Evolutionary conservation across 2,329 filamentous ascomycete species (phyloP), one percentile per base, ranked within the genome.

Genomic region (Emmonsiellopsis sp.): DNA sequence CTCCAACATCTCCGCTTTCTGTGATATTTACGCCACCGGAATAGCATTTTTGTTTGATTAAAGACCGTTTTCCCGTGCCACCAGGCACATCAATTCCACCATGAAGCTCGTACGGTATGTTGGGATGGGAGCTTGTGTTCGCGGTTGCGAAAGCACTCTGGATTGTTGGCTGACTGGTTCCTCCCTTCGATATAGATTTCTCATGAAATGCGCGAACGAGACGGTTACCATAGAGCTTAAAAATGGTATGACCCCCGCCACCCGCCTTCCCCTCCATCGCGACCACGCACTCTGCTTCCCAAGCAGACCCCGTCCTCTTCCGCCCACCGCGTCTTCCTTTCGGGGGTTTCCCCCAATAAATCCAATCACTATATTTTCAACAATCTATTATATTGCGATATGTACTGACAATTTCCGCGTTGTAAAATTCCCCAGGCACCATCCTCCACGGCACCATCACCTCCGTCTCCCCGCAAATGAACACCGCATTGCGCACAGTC

Each of bases 161-260:
- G 46, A 40, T n/a, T n/a, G 35, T 47, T 30, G 35, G 35, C 52
- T 46, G 8, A 49, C 34, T 16, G 15, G 26, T 13, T 41, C 40
- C 15, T 26, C 11, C 16, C 13, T 41, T 51, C 37, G 43, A 55
- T 61, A 58, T 72, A 97, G 93, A 72, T 98, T 98, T 73, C 79
- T 98, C 64, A 97, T 97, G 92, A 98, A 98, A 80, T 97, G 92
- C 74, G 85, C 88, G 73, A 97, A 96, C 74, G 93, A 98, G 78
- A 95, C 93, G 66, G 93, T 97, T 66, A 97, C 92, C 44, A 88
- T 98, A 72, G 93, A 98, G 75, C 80, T 98, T 63, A 98, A 98
- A 75, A 97, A 97, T 82, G 93, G 91, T 93, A 78, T 32, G 5
- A 13, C 8, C 16, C 16, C 45, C n/a, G 35, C 54, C 64, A 94